Base-by-base conservation (phyloP, 2,329 filamentous ascomycete genomes). In the Chaetomium sp. region DNA sequence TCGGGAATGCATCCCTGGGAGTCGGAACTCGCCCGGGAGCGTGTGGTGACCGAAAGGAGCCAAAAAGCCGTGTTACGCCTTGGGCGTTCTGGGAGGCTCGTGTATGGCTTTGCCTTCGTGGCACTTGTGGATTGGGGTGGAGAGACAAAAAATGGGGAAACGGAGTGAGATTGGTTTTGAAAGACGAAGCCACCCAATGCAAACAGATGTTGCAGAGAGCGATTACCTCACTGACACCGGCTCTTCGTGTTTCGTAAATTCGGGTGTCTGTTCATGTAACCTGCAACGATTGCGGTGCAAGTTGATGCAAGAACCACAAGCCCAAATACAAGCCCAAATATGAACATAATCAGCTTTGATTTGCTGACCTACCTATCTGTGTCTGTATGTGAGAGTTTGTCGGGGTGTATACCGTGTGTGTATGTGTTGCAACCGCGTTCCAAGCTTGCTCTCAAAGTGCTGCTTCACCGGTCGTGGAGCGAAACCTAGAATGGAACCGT, bases 71-170 rank as follows among this genome's bases (percentile, higher is more conserved):
- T 53, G 61, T 45, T 29, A 51, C 60, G 7, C 3, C 31, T 12
- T 6, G 55, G 19, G 21, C 12, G 33, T 42, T 58, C 35, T 49
- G n/a, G 33, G n/a, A 57, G 35, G 25, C 45, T 59, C 63, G 55
- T 67, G 62, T 51, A 59, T 35, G 53, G 45, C 58, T 49, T 45
- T 60, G 60, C 57, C 47, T 57, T 58, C 57, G 60, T 50, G 55
- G 33, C 63, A 55, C 56, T 23, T 55, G 27, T 50, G 42, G 59
- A 50, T 29, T 55, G 60, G 27, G 27, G 25, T 13, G 50, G 45
- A 19, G 45, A 45, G 45, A 29, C 29, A 16, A 27, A 33, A 31
- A 29, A 53, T 29, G 19, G 38, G 33, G 33, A 19, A 16, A 42
- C 25, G 31, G 10, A 16, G 45, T 9, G 33, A 54, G 38, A 38